phyloP scores from a whole-genome alignment of 2,329 filamentous ascomycete genomes.

The Nigrospora sphaerica region DNA sequence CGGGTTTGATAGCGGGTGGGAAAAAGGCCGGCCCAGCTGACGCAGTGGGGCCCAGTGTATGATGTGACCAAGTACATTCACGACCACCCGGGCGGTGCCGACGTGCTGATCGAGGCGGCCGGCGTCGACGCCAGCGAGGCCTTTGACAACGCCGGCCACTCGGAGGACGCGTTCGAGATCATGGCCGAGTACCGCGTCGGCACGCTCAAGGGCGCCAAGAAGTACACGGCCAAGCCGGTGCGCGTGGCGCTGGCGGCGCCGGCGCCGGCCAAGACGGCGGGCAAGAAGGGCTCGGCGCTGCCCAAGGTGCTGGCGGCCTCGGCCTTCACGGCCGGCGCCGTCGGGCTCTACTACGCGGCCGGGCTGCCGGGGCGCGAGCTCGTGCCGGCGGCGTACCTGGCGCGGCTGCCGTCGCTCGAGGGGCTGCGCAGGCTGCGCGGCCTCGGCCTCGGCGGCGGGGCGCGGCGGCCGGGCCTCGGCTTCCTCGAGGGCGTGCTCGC shows the following conservation, averaged over 20 bases:
- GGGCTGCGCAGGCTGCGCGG: not conserved
- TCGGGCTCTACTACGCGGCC: conserved; percentile 11
- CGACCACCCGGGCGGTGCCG: conserved; percentile 66
- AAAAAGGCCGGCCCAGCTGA: not conserved
- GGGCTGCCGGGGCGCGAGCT: conserved; percentile 2
- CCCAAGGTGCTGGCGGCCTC: not conserved
- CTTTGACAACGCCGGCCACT: conserved; percentile 81
- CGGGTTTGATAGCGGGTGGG: not conserved
- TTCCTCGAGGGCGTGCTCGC: conserved; percentile 30
- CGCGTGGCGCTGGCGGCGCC: conserved; percentile 10
- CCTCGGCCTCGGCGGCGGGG: not conserved
- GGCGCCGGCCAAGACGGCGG: conserved; percentile 2
- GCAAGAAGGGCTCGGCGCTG: conserved; percentile 1
- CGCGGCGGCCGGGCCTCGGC: conserved; percentile 16
- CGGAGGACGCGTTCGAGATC: conserved; percentile 47
- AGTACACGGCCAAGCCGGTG: conserved; percentile 13
- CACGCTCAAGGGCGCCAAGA: conserved; percentile 23
- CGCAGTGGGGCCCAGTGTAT: conserved; percentile 37
- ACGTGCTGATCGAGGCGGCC: conserved; percentile 69
- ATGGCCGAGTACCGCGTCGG: conserved; percentile 31
- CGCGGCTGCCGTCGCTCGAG: conserved; percentile 4
- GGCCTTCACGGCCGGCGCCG: not conserved
- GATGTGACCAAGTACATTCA: conserved; percentile 49
- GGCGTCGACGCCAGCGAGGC: conserved; percentile 73
- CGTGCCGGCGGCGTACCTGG: not conserved